These are phyloP conservation scores for Elsinoe perseae DNA, from an alignment of 2,329 filamentous ascomycete species.

Conservation along the genomic window DNA sequence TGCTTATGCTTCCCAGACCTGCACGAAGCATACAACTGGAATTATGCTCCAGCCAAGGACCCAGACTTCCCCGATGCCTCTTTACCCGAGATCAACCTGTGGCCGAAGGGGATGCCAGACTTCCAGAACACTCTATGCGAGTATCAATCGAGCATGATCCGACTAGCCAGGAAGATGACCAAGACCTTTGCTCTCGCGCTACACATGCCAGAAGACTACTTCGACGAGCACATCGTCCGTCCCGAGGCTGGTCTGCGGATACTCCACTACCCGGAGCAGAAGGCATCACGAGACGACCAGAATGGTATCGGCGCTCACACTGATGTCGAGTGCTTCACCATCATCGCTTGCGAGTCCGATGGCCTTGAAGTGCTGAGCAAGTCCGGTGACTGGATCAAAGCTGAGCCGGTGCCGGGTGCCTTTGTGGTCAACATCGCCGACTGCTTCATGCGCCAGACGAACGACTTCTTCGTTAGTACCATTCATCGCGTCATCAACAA, in stretches of 20 bases:
- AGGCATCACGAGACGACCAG: constrained; percentile 24
- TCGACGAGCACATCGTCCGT: constrained; percentile 31
- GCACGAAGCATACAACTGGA: constrained; percentile 27
- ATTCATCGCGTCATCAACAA: constrained; percentile 51
- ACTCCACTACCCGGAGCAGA: constrained; percentile 37
- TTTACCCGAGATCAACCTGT: constrained; percentile 25
- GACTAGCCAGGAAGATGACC: constrained; percentile 34
- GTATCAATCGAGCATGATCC: constrained; percentile 33
- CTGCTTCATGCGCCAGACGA: constrained; percentile 46
- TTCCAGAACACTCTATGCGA: constrained; percentile 30
- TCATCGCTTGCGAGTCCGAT: constrained; percentile 38
- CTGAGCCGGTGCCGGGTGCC: constrained; percentile 36
- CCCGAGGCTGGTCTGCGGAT: constrained; percentile 32
- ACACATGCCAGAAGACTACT: constrained; percentile 35
- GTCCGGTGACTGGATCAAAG: constrained; percentile 36
- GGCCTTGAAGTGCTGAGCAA: constrained; percentile 37
- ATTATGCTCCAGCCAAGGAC: constrained; percentile 20
- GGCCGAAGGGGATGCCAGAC: constrained; percentile 27
- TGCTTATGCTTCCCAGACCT: constrained; percentile 22
- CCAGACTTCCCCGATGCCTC: constrained; percentile 18
- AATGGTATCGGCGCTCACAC: constrained; percentile 35
- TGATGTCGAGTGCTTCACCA: constrained; percentile 43
- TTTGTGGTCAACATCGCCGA: constrained; percentile 46
- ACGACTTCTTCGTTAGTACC: constrained; percentile 46
- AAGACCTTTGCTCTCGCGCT: constrained; percentile 37